These are phyloP conservation scores for Gossypium sturtianum DNA, from an alignment of 345 rosid species.

Conservation along the genomic window DNA sequence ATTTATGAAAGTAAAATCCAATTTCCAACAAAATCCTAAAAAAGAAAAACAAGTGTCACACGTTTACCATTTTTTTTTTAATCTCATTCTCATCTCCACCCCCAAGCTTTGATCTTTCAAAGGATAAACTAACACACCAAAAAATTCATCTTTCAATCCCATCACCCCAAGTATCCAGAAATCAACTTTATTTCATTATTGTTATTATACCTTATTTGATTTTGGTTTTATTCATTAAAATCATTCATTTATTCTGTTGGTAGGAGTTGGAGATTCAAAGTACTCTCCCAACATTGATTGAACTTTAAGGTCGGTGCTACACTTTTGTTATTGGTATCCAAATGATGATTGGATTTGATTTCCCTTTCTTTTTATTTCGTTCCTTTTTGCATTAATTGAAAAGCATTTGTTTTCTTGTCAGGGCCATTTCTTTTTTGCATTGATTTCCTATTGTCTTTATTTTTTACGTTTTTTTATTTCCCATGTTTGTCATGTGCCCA, in stretches of 20 bases:
- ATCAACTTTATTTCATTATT: not conserved
- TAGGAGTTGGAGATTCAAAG: constrained; percentile 11
- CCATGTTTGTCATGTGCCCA: constrained; percentile 2
- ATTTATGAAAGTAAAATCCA: not conserved
- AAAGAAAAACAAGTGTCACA: not conserved
- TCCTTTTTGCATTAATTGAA: not conserved
- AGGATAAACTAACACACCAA: not conserved
- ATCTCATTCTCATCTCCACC: not conserved
- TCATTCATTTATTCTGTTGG: not conserved
- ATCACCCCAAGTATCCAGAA: not conserved
- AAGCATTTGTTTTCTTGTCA: not conserved
- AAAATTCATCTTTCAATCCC: not conserved
- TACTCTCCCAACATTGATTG: not conserved
- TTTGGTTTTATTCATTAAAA: not conserved
- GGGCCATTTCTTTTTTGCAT: constrained; percentile 2
- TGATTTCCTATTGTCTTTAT: not conserved
- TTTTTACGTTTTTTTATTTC: not conserved
- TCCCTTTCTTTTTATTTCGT: not conserved
- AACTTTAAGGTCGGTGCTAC: constrained; percentile 2
- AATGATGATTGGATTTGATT: not conserved
- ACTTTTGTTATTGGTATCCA: not conserved
- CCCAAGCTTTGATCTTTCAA: not conserved
- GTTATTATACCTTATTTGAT: not conserved
- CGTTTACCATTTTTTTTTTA: not conserved
- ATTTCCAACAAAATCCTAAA: not conserved